Base-by-base conservation (phyloP, 1,139 yeast genomes). In the Magnusiomyces suaveolens region DNA sequence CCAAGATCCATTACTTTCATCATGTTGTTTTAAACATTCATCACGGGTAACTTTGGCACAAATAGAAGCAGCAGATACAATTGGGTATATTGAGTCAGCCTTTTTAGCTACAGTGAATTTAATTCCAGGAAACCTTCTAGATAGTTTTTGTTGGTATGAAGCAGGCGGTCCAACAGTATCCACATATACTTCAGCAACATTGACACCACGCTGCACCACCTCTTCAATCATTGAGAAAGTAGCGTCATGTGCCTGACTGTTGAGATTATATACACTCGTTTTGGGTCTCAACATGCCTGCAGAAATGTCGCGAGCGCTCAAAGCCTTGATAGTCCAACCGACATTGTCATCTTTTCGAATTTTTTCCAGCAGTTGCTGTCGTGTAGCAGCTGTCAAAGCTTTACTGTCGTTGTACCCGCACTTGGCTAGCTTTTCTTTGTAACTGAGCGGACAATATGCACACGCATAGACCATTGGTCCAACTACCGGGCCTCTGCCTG, bases 101-200 rank as follows among this genome's bases (percentile, higher is more conserved):
- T 92, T 92, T 66, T 92, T 94, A 18, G 95, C 80, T n/a, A 94
- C 98, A 0, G 89, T 84, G 47, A 94, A 78, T 55, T 78, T 79
- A 43, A 88, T 72, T 0, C 69, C 70, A 0, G 97, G 96, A 64
- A 94, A 94, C 53, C 79, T 69, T 29, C 70, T 69, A 57, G 80
- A 78, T 51, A 94, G 73, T 67, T 90, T 92, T 23, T 77, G 80
- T 64, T 87, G 95, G 66, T 94, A 94, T 46, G 84, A 74, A 0
- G 71, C 79, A 3, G 98, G 97, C 0, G 97, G 97, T 0, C 99
- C 98, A 39, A 94, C 98, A 0, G 99, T 94, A 66, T 94, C 99
- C 6, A 94, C 92, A 67, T 77, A 94, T 0, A 90, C 78, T 63
- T 86, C 87, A 24, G 73, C 75, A 1, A 92, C 68, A 48, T 81